A percentile compares a stretch with the other conserved stretches of the same genome.
These are phyloP conservation scores for Larix sibirica DNA, from an alignment of 83 land plant genomes.

Conservation along the genomic window DNA sequence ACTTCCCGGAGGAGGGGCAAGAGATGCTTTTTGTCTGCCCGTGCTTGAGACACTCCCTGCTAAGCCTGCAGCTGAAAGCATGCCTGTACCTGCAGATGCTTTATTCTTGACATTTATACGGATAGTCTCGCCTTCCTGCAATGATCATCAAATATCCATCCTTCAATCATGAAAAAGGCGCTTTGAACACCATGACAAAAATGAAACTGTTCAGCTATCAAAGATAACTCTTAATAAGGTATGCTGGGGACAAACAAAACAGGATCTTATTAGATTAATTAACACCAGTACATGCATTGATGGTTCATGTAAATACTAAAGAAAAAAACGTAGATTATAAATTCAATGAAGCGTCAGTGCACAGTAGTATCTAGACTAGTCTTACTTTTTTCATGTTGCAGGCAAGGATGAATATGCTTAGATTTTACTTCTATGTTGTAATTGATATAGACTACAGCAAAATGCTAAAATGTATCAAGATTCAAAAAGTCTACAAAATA, in stretches of 20 bases:
- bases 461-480: background rate
- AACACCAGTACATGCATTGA: background rate
- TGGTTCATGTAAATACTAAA: background rate
- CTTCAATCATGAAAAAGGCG: background rate
- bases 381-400: background rate
- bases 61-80: constrained; percentile 73
- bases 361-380: background rate
- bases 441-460: background rate
- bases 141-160: constrained; percentile 6
- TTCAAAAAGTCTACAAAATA: background rate
- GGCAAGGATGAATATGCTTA: background rate
- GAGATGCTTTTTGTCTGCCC: constrained; percentile 33
- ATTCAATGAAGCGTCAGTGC: background rate
- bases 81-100: constrained; percentile 54
- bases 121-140: constrained; percentile 82
- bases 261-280: background rate
- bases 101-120: constrained; percentile 79
- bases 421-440: background rate
- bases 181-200: background rate
- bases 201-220: background rate
- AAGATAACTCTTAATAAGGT: background rate
- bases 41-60: constrained; percentile 34
- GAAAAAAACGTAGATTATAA: background rate
- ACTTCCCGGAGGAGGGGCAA: constrained; percentile 75
- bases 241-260: background rate